A percentile compares a stretch with the other conserved stretches of the same genome.
phyloP scores from a whole-genome alignment of 768 basidiomycete genomes.

The Hirschioporus abietinus region DNA sequence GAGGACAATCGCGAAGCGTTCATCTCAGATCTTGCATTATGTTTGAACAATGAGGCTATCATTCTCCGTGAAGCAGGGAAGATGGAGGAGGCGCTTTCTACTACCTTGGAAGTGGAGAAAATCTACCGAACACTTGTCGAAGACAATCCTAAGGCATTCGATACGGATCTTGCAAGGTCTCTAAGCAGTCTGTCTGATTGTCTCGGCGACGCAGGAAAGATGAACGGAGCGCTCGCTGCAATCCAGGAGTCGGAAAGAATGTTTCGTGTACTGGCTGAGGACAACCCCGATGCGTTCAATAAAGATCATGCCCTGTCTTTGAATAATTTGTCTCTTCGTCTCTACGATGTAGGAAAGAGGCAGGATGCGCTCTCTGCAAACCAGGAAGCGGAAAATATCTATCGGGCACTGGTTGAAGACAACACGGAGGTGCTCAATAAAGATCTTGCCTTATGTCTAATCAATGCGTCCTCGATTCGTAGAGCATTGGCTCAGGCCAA shows the following conservation, averaged over 20 bases:
- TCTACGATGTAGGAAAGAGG: slow-evolving; percentile 7
- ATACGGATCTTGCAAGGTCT: slow-evolving; percentile 7
- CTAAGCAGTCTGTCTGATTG: slow-evolving; percentile 6
- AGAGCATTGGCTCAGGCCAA: neutral
- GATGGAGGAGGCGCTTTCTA: slow-evolving; percentile 8
- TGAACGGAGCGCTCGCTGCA: slow-evolving; percentile 8
- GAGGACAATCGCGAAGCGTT: neutral
- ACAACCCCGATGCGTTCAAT: neutral
- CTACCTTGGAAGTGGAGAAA: slow-evolving; percentile 7
- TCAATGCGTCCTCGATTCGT: neutral
- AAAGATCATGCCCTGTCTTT: neutral
- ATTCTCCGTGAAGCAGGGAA: slow-evolving; percentile 5
- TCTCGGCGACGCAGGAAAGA: slow-evolving; percentile 6
- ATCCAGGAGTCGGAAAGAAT: slow-evolving; percentile 2
- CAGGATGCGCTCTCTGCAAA: slow-evolving; percentile 10
- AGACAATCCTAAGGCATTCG: slow-evolving; percentile 7
- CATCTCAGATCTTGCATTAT: neutral
- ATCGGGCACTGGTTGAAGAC: neutral
- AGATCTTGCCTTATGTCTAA: neutral
- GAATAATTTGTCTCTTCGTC: slow-evolving; percentile 6
- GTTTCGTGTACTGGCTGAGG: neutral
- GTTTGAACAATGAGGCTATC: slow-evolving; percentile 6
- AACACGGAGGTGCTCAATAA: neutral
- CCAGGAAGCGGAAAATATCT: slow-evolving; percentile 6
- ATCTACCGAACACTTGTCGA: slow-evolving; percentile 9